Percentiles rank a stretch among this genome's conserved stretches.
These are phyloP conservation scores for Chlamydomonas schloesseri DNA, from an alignment of 139 green algal species.

Conservation along the genomic window DNA sequence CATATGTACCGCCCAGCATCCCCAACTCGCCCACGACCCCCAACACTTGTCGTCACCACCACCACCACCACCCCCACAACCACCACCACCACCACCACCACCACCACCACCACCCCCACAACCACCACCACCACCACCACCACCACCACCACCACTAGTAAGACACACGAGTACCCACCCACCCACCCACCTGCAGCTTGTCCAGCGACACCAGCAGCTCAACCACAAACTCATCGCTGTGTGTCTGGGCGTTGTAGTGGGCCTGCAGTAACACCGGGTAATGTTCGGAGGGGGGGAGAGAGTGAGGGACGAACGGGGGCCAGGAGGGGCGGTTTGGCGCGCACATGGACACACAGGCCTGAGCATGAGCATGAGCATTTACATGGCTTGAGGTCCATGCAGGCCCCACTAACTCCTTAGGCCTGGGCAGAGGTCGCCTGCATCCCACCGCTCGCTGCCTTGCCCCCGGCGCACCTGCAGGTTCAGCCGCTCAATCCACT, in stretches of 20 bases:
- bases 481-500: constrained; percentile 75
- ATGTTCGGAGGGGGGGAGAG: not conserved
- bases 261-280: constrained; percentile 78
- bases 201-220: constrained; percentile 82
- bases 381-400: too few relatives aligned
- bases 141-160: not conserved
- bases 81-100: too few relatives aligned
- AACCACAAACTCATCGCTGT: constrained; percentile 91
- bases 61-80: too few relatives aligned
- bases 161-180: not conserved
- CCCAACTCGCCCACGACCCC: too few relatives aligned
- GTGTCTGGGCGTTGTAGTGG: constrained; percentile 81
- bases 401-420: too few relatives aligned
- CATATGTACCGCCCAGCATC: too few relatives aligned
- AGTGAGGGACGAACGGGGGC: not conserved
- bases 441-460: too few relatives aligned
- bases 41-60: too few relatives aligned
- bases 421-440: too few relatives aligned
- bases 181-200: constrained; percentile 60
- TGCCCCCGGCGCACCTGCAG: constrained; percentile 70
- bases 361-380: too few relatives aligned
- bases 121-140: not conserved
- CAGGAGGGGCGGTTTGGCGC: not conserved
- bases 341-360: too few relatives aligned
- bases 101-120: too few relatives aligned